phyloP scores from a whole-genome alignment of 1,284 basidiomycete species.

The Apiotrichum gamsii region DNA sequence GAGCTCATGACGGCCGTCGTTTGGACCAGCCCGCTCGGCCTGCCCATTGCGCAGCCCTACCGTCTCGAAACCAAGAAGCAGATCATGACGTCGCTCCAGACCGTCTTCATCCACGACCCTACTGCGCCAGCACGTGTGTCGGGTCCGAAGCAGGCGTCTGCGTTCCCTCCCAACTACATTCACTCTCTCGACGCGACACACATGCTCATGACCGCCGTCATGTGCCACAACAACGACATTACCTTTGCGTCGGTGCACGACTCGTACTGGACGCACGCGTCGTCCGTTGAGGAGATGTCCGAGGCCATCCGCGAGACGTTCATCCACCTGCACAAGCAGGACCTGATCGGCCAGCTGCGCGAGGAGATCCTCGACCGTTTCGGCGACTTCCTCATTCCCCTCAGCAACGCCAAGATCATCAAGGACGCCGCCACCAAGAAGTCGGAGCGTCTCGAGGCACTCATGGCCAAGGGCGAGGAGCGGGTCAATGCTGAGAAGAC shows the following conservation, averaged over 20 bases:
- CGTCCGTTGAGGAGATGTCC: constrained; percentile 82
- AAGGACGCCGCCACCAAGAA: constrained; percentile 5
- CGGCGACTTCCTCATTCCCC: constrained; percentile 64
- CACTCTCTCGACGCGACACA: constrained; percentile 97
- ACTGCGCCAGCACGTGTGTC: constrained; percentile 74
- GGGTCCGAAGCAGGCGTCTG: constrained; percentile 79
- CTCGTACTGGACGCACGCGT: constrained; percentile 98
- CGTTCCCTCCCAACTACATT: constrained; percentile 98
- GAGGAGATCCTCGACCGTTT: constrained; percentile 70
- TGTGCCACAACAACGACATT: constrained; percentile 67
- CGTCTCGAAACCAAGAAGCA: constrained; percentile 73
- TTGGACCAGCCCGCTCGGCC: constrained; percentile 90
- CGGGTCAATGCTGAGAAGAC: constrained; percentile 18
- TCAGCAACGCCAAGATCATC: constrained; percentile 42
- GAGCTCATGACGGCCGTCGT: constrained; percentile 95
- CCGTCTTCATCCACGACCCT: constrained; percentile 89
- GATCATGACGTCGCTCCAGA: constrained; percentile 77
- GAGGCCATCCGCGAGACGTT: constrained; percentile 86
- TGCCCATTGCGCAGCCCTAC: constrained; percentile 96
- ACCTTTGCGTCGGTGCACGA: constrained; percentile 96
- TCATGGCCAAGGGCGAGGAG: constrained; percentile 28
- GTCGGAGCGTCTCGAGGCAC: constrained; percentile 21
- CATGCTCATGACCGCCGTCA: constrained; percentile 96
- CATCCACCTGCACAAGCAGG: constrained; percentile 80
- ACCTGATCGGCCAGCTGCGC: constrained; percentile 60